Percentiles rank a stretch among this genome's conserved stretches.
phyloP scores from a whole-genome alignment of 306 rosid genomes.

The Cajanus cajan region DNA sequence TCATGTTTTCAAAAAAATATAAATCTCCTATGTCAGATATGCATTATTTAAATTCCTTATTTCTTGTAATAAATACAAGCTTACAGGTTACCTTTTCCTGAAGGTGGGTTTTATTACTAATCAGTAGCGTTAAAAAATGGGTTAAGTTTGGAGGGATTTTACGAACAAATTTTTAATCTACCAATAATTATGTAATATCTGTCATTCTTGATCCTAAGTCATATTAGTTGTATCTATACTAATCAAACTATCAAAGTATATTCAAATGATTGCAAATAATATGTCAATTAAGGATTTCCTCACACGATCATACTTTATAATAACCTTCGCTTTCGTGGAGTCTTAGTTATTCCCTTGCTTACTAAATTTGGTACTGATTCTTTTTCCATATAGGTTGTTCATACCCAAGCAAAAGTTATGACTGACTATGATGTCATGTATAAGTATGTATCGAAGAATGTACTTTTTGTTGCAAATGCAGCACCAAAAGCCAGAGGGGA shows the following conservation, averaged over 20 bases:
- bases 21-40: slow-evolving; percentile 1
- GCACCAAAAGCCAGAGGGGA: slow-evolving; percentile 86
- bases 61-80: neutral
- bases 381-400: slow-evolving; percentile 70
- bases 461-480: slow-evolving; percentile 89
- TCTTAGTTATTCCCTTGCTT: slow-evolving; percentile 17
- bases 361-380: slow-evolving; percentile 15
- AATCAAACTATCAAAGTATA: neutral
- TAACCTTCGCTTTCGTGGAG: neutral
- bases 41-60: neutral
- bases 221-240: neutral
- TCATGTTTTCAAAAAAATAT: neutral
- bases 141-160: neutral
- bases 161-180: neutral
- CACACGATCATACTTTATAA: neutral
- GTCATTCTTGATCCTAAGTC: slow-evolving; percentile 7
- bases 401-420: slow-evolving; percentile 92
- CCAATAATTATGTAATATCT: neutral
- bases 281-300: slow-evolving; percentile 8
- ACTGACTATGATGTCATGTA: slow-evolving; percentile 90
- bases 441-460: slow-evolving; percentile 75
- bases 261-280: neutral
- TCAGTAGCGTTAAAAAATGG: slow-evolving; percentile 5
- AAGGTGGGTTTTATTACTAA: slow-evolving; percentile 8
- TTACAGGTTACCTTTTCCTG: neutral